These are phyloP conservation scores for Orbilia oligospora DNA, from an alignment of 2,329 filamentous ascomycete species.

Conservation along the genomic window DNA sequence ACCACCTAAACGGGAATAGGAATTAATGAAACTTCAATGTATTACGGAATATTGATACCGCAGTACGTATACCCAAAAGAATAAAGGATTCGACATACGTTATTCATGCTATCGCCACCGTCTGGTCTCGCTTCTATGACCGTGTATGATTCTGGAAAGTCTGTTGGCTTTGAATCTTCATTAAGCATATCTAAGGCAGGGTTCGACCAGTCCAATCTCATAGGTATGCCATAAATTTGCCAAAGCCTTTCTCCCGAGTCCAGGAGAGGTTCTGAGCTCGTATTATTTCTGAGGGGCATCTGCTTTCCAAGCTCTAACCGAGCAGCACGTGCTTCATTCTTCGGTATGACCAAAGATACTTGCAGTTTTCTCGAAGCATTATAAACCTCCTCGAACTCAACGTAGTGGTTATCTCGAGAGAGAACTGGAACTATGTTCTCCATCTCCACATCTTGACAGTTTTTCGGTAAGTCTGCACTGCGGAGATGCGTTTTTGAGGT, in stretches of 20 bases:
- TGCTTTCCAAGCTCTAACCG: slow-evolving; percentile 18
- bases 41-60: too few species aligned
- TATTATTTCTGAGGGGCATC: slow-evolving; percentile 1
- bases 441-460: slow-evolving; percentile 17
- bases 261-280: neutral
- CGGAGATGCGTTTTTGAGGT: neutral
- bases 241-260: neutral
- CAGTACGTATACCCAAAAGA: too few species aligned
- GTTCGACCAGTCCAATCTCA: slow-evolving; percentile 26
- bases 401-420: neutral
- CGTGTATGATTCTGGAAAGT: slow-evolving; percentile 13
- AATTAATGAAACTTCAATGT: neutral
- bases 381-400: slow-evolving; percentile 13
- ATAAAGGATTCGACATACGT: slow-evolving; percentile 2
- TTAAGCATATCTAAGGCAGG: neutral
- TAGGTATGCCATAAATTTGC: slow-evolving; percentile 1
- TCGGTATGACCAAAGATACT: neutral
- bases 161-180: neutral
- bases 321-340: neutral
- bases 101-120: neutral
- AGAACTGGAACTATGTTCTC: slow-evolving; percentile 10
- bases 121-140: slow-evolving; percentile 9
- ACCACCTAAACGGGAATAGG: slow-evolving; percentile 4
- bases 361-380: slow-evolving; percentile 1
- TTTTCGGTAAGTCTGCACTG: neutral